phyloP scores from a whole-genome alignment of 2,329 filamentous ascomycete genomes.

The Sporothrix mexicana region DNA sequence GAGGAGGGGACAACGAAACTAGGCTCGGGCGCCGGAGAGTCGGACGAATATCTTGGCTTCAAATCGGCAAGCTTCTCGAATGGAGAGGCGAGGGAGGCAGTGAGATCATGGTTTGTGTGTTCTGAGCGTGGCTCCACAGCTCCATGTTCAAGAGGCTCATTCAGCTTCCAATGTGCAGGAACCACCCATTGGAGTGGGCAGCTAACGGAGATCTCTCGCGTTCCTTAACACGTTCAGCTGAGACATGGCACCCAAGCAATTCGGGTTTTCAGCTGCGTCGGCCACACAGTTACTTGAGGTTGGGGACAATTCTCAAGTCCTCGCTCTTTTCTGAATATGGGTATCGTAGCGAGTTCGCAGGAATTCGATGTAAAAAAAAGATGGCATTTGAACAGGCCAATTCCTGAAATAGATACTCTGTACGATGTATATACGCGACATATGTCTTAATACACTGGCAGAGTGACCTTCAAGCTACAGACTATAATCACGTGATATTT shows the following conservation, averaged over 20 bases:
- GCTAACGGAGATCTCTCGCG: neutral
- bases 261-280: neutral
- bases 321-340: neutral
- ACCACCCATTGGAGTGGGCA: constrained; percentile 1
- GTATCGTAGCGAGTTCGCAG: neutral
- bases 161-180: constrained; percentile 13
- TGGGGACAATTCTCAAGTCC: neutral
- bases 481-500: neutral
- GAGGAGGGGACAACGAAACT: no score
- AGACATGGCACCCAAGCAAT: neutral
- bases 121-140: neutral
- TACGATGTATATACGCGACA: neutral
- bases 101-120: constrained; percentile 5
- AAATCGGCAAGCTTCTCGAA: neutral
- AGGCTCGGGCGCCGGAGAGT: no score
- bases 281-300: constrained; percentile 1
- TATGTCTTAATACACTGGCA: neutral
- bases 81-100: neutral
- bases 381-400: neutral
- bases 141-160: neutral
- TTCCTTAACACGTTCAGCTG: neutral
- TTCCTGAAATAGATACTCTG: no score
- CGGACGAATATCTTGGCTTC: neutral
- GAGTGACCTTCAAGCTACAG: neutral
- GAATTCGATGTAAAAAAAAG: neutral